phyloP scores from a whole-genome alignment of 148 eudicot species.

The Cornus kousa region DNA sequence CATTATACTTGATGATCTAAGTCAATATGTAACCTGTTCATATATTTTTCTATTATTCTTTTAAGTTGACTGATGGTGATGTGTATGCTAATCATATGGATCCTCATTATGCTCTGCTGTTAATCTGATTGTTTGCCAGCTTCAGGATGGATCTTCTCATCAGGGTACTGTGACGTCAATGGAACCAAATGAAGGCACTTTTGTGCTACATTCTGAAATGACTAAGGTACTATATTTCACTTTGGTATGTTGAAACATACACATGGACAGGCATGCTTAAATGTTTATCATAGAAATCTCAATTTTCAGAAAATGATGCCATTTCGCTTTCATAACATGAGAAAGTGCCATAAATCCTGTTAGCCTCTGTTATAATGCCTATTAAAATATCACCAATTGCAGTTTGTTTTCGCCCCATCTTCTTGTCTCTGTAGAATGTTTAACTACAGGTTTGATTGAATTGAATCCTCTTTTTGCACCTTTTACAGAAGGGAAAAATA shows the following conservation, averaged over 20 bases:
- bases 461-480: background rate
- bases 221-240: slow-evolving; percentile 43
- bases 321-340: background rate
- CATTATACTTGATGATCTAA: background rate
- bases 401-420: background rate
- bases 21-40: background rate
- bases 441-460: background rate
- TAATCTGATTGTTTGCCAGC: slow-evolving; percentile 35
- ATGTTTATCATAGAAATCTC: background rate
- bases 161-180: slow-evolving; percentile 88
- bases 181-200: slow-evolving; percentile 90
- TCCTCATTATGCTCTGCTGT: background rate
- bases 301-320: no score
- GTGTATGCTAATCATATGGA: background rate
- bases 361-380: background rate
- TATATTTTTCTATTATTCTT: background rate
- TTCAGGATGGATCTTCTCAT: slow-evolving; percentile 87
- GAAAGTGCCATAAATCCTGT: background rate
- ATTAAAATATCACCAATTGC: background rate
- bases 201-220: slow-evolving; percentile 69
- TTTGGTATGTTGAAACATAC: background rate
- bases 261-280: background rate
- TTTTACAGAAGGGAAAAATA: slow-evolving; percentile 59
- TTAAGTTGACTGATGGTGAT: background rate
- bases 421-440: background rate